Conservation (phyloP, 805 yeast species). For the Yamadazyma sp. region DNA sequence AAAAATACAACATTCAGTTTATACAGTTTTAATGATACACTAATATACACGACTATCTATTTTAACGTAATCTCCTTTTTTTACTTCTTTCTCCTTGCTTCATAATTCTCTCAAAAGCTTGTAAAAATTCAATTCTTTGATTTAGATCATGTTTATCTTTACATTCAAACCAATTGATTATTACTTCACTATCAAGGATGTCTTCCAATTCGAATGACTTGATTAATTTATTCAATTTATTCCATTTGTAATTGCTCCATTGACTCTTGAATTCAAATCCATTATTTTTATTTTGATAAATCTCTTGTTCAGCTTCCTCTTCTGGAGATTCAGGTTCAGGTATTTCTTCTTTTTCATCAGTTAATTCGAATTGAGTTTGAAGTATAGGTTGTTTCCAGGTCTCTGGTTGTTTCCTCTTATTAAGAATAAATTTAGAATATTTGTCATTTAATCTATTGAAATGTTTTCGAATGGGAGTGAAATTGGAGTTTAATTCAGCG, state of each 20-base stretch:
- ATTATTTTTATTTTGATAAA: constrained; percentile 1
- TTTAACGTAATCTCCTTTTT: not conserved
- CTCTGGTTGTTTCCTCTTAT: constrained; percentile 7
- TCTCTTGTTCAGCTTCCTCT: constrained; percentile 3
- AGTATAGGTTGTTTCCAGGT: not conserved
- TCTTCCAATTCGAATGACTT: constrained; percentile 24
- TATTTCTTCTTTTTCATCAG: constrained; percentile 1
- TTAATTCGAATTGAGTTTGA: constrained; percentile 2
- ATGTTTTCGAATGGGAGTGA: constrained; percentile 14
- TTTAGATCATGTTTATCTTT: constrained; percentile 25
- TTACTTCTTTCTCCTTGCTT: not conserved
- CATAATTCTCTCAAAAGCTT: constrained; percentile 11
- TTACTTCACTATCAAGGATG: constrained; percentile 25
- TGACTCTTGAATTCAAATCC: too few species aligned
- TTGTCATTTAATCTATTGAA: constrained; percentile 17
- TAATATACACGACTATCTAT: constrained; percentile 4
- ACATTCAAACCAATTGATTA: constrained; percentile 22
- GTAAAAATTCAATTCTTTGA: constrained; percentile 28
- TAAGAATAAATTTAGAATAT: constrained; percentile 17
- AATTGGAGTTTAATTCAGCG: too few species aligned
- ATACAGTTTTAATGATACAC: constrained; percentile 8
- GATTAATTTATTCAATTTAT: constrained; percentile 26
- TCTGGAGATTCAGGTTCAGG: constrained; percentile 6
- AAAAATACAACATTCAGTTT: constrained; percentile 2
- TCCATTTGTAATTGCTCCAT: constrained; percentile 35